A percentile compares a stretch with the other conserved stretches of the same genome.
Evolutionary conservation across 202 grass and related monocot species (phyloP).

Genomic region (Zizania palustris): DNA sequence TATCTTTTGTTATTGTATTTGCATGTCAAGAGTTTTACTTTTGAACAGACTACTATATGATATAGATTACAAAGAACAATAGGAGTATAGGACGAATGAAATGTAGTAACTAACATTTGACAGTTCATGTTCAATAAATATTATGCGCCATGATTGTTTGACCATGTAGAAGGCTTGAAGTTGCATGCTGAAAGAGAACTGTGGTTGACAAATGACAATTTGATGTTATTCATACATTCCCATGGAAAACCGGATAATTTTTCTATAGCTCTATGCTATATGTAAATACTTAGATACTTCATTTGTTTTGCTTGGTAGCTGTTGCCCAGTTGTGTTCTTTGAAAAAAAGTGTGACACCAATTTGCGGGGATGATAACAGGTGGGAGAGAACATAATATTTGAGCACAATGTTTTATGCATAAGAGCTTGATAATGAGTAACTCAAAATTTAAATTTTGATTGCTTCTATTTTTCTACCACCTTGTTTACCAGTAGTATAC

Average conservation of each 20-base stretch:
- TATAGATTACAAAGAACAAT: neutral
- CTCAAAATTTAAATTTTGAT: too few relatives aligned
- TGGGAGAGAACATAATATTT: neutral
- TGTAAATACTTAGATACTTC: neutral
- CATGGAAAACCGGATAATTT: neutral
- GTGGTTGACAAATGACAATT: neutral
- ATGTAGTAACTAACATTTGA: neutral
- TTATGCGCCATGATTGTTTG: neutral
- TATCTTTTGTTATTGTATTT: slow-evolving; percentile 25
- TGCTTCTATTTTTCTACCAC: too few relatives aligned
- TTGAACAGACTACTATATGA: too few relatives aligned
- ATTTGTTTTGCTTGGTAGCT: neutral
- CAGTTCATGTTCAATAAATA: neutral
- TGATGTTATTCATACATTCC: neutral
- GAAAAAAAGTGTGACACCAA: neutral
- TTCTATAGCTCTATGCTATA: neutral
- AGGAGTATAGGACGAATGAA: neutral
- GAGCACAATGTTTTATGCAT: neutral
- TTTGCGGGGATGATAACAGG: neutral
- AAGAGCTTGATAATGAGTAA: slow-evolving; percentile 3
- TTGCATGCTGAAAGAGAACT: neutral
- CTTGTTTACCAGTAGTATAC: too few relatives aligned
- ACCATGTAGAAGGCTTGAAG: neutral
- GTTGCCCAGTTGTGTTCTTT: neutral
- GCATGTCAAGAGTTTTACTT: neutral